Evolutionary conservation across 176 grass and related monocot genomes (phyloP).

Genomic region (Oryza meridionalis): DNA sequence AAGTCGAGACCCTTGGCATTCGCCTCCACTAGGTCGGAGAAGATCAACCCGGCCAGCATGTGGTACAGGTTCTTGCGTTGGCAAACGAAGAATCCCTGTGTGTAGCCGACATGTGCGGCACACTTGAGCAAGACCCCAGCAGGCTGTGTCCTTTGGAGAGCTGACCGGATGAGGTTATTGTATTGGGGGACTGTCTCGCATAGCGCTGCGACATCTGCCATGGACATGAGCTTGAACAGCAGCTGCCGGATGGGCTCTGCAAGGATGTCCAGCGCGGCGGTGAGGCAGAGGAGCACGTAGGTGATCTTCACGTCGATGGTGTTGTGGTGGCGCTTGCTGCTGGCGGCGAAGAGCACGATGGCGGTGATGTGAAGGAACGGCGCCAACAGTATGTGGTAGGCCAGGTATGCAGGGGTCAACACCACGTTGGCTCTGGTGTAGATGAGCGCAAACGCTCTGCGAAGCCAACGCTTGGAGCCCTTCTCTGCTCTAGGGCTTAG

Average conservation of each 20-base stretch:
- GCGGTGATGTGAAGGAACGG: background rate
- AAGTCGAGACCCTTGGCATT: too few relatives aligned
- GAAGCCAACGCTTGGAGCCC: background rate
- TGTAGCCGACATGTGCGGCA: too few relatives aligned
- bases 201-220: accelerated
- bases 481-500: background rate
- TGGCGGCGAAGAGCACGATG: background rate
- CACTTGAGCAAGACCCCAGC: too few relatives aligned
- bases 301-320: background rate
- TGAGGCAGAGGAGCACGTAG: background rate
- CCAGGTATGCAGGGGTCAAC: background rate
- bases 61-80: too few relatives aligned
- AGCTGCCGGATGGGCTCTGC: background rate
- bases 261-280: background rate
- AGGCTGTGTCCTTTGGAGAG: too few relatives aligned
- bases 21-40: too few relatives aligned
- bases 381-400: background rate
- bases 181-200: background rate
- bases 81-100: too few relatives aligned
- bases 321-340: background rate
- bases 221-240: accelerated
- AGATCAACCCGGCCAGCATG: too few relatives aligned
- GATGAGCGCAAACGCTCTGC: background rate
- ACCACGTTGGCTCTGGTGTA: background rate
- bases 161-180: background rate